Evolutionary conservation across 306 rosid species (phyloP), one percentile per base, ranked within the genome.

Genomic region (Trifolium fragiferum): DNA sequence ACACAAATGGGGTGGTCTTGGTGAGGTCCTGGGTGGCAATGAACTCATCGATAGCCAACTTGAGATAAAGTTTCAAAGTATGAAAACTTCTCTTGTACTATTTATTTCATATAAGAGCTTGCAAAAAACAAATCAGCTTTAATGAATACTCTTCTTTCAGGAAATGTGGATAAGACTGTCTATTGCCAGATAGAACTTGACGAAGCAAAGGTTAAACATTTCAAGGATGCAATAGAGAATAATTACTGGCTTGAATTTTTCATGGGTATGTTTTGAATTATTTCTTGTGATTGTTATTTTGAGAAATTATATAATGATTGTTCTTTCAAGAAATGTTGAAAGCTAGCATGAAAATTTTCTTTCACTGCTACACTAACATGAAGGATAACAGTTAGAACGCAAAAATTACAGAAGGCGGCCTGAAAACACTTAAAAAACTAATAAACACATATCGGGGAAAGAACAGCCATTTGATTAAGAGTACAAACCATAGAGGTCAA

Each of bases 1-100:
- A 70, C 99, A 95, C 86, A 95, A 95, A 78, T 95, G 99, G 99
- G 99, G 99, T 86, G 99, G 99, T 75, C 99, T 95, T 74, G 99
- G 99, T 63, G 99, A 95, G 87, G 99, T 95, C 83, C 78, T 95
- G 30, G 98, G 99, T 75, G 99, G 99, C 89, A 95, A 95, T 80
- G 99, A 95, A 55, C 97, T 95, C 72, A 95, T 95, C 8, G 97
- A 95, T 57, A 95, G 99, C 83, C 93, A 84, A 81, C 72, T 92
- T 61, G 96, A 86, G 53, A 89, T 95, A 72, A 90, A 90, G 82
- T 92, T 83, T 71, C 84, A 35, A 79, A 84, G 99, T 89, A 90
- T 51, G 90, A 72, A 25, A 19, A 33, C 75, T 71, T 68, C 38
- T 66, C 19, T 63, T 61, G 1, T 46, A 18, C 64, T 70, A 33